phyloP scores from a whole-genome alignment of 495 filamentous ascomycete species.

The Collariella sp. region DNA sequence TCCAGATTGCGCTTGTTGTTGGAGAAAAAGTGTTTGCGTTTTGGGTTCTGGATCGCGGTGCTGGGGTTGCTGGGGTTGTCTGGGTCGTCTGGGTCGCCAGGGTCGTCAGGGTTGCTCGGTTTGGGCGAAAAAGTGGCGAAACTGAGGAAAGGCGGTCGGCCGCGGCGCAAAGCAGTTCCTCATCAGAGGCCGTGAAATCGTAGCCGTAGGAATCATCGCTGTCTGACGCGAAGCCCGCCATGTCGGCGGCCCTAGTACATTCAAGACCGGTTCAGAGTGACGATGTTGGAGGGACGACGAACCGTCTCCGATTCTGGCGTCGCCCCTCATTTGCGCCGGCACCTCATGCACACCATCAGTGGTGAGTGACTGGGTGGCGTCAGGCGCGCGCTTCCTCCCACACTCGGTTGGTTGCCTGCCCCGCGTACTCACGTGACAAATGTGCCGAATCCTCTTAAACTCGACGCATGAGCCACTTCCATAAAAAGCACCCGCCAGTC shows the following conservation, averaged over 20 bases:
- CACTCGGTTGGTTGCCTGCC: not conserved
- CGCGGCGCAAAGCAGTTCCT: constrained; percentile 21
- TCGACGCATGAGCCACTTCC: too few species aligned
- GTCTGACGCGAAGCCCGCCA: constrained; percentile 14
- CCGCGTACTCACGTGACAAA: not conserved
- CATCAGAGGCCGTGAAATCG: constrained; percentile 58
- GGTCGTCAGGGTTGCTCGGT: not conserved
- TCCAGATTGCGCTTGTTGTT: constrained; percentile 3
- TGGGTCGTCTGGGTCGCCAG: not conserved
- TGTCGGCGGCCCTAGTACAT: not conserved
- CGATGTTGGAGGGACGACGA: not conserved
- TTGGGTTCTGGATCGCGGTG: not conserved
- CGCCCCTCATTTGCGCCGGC: not conserved
- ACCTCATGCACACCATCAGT: not conserved
- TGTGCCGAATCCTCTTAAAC: too few species aligned
- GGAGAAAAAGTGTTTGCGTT: not conserved
- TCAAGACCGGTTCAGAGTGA: not conserved
- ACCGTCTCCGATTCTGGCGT: not conserved
- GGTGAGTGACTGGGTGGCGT: not conserved
- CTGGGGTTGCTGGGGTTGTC: not conserved
- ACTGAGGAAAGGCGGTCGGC: constrained; percentile 16
- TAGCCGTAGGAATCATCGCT: constrained; percentile 61
- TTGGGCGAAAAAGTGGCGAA: not conserved
- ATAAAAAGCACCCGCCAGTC: too few species aligned
- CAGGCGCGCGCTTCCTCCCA: not conserved